Base-by-base conservation (phyloP, 169 alveolate genomes). In the Hammondia hammondi region DNA sequence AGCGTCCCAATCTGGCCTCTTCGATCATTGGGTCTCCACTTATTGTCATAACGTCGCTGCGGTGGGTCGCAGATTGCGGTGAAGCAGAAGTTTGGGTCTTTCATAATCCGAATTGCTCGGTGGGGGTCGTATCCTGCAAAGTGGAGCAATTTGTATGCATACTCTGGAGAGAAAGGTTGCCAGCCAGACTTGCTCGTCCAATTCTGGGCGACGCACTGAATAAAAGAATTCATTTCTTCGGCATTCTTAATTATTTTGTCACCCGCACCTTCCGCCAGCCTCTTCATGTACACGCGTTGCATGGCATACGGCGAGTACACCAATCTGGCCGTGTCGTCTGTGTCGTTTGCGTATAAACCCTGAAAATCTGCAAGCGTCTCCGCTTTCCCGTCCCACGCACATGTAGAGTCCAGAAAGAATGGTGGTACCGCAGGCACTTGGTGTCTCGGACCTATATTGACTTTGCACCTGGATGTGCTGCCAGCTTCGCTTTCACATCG, bases 131-230 rank as follows among this genome's bases (percentile, higher is more conserved):
- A 97, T 84, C 96, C 98, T n/a, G 97, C 98, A 46, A 95, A 96
- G 94, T 97, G 98, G 85, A 97, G 96, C 77, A 97, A 94, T 71
- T 97, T 97, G 95, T 95, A 97, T 37, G 98, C 98, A 77, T 96
- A 97, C 94, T 97, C 98, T 4, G 98, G 98, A 45, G 98, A 97
- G 94, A 97, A 97, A 19, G 98, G 98, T 71, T 96, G 98, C 98
- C 98, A 88, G 45, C 98, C 98, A 27, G 97, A 96, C 88, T 95
- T 95, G 91, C 95, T 96, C 91, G 95, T 97, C 98, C 98, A 97
- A 91, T 87, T 96, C 87, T 97, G 95, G 10, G 98, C 98, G 70
- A 96, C 92, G 39, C 95, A 95, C 90, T 96, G 97, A 77, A 97
- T 95, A 93, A 96, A 97, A 39, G 95, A 95, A 48, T 97, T 97